phyloP scores from a whole-genome alignment of 1,284 basidiomycete genomes.

The Filobasidium uniguttulatum region DNA sequence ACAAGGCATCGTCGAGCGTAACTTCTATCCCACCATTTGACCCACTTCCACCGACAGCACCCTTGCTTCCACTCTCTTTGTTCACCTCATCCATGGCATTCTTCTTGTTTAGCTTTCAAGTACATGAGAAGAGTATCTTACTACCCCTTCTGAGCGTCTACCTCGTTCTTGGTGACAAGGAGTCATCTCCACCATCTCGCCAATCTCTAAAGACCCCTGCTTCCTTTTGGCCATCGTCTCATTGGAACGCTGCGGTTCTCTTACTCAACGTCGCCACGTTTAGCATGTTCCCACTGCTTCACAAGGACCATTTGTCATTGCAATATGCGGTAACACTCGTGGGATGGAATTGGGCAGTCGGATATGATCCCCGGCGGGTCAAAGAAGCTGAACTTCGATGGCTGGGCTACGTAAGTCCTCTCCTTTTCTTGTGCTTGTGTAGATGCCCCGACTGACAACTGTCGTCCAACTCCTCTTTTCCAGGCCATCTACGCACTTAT shows the following conservation, averaged over 20 bases:
- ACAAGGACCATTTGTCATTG: conserved; percentile 59
- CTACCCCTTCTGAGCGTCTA: conserved; percentile 72
- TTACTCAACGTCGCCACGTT: conserved; percentile 66
- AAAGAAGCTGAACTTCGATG: conserved; percentile 50
- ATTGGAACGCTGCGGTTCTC: conserved; percentile 61
- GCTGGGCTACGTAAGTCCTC: conserved; percentile 46
- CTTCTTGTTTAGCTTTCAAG: conserved; percentile 91
- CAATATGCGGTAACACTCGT: conserved; percentile 55
- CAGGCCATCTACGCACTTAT: conserved; percentile 52
- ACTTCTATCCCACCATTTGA: not conserved
- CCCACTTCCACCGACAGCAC: conserved; percentile 17
- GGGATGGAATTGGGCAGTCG: conserved; percentile 70
- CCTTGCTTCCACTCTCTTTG: conserved; percentile 27
- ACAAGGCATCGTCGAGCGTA: no score
- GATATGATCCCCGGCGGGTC: conserved; percentile 41
- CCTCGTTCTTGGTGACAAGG: conserved; percentile 53
- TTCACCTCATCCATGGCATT: conserved; percentile 51
- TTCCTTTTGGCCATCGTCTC: no score
- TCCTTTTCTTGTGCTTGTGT: not conserved
- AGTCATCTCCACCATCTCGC: no score
- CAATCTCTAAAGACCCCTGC: no score
- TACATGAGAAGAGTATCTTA: conserved; percentile 88
- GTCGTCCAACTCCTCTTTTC: not conserved
- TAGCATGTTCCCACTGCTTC: conserved; percentile 82
- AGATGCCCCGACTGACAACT: not conserved